Evolutionary conservation across 2,329 filamentous ascomycete genomes (phyloP).

Genomic region (Pseudogymnoascus sp.): DNA sequence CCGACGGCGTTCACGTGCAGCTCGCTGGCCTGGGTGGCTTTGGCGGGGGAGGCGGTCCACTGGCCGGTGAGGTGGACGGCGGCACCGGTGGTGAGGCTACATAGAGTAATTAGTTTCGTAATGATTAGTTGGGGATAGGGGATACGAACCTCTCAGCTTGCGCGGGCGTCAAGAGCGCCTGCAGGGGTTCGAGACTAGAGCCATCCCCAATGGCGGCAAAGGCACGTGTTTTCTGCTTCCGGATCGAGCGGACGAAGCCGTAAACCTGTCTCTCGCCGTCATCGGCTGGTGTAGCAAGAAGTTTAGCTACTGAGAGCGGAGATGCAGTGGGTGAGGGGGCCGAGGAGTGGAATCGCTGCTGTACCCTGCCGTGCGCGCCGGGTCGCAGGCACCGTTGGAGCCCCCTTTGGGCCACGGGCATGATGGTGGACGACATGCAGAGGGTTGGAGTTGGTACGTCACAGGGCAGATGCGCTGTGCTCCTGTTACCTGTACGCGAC

Average conservation of each 20-base stretch:
- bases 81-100: constrained; percentile 70
- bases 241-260: constrained; percentile 75
- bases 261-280: constrained; percentile 50
- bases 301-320: constrained; percentile 42
- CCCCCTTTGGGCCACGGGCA: constrained; percentile 9
- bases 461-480: constrained; percentile 5
- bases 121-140: constrained; percentile 4
- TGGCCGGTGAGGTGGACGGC: constrained; percentile 69
- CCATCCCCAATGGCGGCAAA: constrained; percentile 87
- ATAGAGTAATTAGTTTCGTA: constrained; percentile 12
- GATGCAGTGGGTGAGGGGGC: constrained; percentile 25
- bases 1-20: constrained; percentile 63
- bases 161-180: constrained; percentile 35
- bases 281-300: constrained; percentile 43
- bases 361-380: constrained; percentile 9
- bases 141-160: constrained; percentile 22
- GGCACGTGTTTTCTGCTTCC: constrained; percentile 73
- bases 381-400: constrained; percentile 8
- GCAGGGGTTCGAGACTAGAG: constrained; percentile 67
- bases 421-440: constrained; percentile 4
- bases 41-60: constrained; percentile 62
- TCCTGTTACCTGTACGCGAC: not conserved
- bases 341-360: constrained; percentile 19
- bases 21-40: constrained; percentile 66
- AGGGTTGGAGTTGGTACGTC: constrained; percentile 4